phyloP scores from a whole-genome alignment of 2,329 filamentous ascomycete genomes.

The Shiraia bambusicola region DNA sequence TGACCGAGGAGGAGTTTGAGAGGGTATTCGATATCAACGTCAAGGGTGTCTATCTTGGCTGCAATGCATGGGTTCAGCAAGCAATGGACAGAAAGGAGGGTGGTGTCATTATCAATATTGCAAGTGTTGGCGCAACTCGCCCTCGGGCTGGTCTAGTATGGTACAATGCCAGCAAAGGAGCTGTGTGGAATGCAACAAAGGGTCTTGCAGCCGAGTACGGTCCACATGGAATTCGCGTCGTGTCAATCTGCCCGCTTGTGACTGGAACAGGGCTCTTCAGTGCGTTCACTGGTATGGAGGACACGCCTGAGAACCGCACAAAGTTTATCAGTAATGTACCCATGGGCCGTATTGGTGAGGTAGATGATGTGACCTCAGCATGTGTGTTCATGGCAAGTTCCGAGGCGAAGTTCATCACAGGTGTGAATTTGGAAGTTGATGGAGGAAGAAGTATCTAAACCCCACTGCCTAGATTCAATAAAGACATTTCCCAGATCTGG shows the following conservation, averaged over 20 bases:
- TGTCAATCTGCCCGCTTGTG: slow-evolving; percentile 68
- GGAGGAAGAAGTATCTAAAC: slow-evolving; percentile 41
- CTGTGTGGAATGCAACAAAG: slow-evolving; percentile 64
- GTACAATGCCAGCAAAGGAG: slow-evolving; percentile 71
- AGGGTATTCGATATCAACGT: slow-evolving; percentile 69
- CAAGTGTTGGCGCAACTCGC: slow-evolving; percentile 63
- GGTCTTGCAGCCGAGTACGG: slow-evolving; percentile 73
- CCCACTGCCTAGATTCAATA: not conserved
- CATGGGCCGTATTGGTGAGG: slow-evolving; percentile 60
- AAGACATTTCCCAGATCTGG: not conserved
- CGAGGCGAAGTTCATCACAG: slow-evolving; percentile 62
- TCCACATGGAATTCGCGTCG: slow-evolving; percentile 70
- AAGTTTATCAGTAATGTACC: slow-evolving; percentile 60
- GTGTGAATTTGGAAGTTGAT: slow-evolving; percentile 49
- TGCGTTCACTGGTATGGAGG: slow-evolving; percentile 61
- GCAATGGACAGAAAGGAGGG: slow-evolving; percentile 59
- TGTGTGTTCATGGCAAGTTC: slow-evolving; percentile 60
- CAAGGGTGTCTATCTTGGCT: slow-evolving; percentile 64
- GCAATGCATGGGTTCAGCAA: slow-evolving; percentile 61
- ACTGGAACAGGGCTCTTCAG: slow-evolving; percentile 65
- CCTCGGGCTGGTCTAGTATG: slow-evolving; percentile 66
- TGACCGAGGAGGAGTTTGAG: slow-evolving; percentile 68
- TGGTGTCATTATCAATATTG: slow-evolving; percentile 65
- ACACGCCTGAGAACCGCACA: slow-evolving; percentile 58
- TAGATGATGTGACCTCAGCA: slow-evolving; percentile 61